These are phyloP conservation scores for Cyberlindnera euphorbiiphila DNA, from an alignment of 805 yeast species.

Conservation along the genomic window DNA sequence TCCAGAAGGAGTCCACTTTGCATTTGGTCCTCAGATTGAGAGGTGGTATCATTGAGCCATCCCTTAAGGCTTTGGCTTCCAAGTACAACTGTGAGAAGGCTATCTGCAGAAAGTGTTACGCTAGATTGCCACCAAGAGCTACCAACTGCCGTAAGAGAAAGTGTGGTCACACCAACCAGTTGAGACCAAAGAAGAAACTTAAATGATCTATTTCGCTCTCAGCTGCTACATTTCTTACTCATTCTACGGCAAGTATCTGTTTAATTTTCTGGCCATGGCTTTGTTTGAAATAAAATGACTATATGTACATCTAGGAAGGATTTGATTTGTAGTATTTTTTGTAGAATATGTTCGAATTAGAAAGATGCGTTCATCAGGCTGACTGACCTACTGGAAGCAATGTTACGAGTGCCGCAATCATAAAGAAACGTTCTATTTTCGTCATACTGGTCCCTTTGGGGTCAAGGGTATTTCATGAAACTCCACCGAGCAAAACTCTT, in stretches of 20 bases:
- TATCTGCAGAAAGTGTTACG: constrained; percentile 99
- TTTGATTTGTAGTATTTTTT: no score
- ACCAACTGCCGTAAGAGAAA: constrained; percentile 99
- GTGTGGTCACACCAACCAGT: constrained; percentile 99
- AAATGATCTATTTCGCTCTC: constrained; percentile 60
- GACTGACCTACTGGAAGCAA: background rate
- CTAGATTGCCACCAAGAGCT: constrained; percentile 99
- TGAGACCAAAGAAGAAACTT: constrained; percentile 99
- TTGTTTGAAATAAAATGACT: constrained; percentile 12
- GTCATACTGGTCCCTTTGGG: background rate
- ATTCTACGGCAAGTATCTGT: constrained; percentile 7
- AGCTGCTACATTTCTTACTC: constrained; percentile 13
- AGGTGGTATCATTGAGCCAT: constrained; percentile 99
- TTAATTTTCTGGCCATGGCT: constrained; percentile 1
- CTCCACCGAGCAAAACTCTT: constrained; percentile 28
- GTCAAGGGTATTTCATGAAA: background rate
- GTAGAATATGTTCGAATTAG: background rate
- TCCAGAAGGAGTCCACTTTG: constrained; percentile 98
- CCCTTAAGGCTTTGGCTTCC: constrained; percentile 97
- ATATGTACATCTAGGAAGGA: constrained; percentile 8
- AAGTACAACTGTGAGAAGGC: constrained; percentile 99
- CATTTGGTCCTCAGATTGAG: constrained; percentile 96
- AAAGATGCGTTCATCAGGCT: background rate
- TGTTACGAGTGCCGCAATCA: no score
- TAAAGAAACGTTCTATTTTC: no score